Percentiles rank a stretch among this genome's conserved stretches.
Evolutionary conservation across 495 filamentous ascomycete genomes (phyloP).

Genomic region (Oidiodendron maius): DNA sequence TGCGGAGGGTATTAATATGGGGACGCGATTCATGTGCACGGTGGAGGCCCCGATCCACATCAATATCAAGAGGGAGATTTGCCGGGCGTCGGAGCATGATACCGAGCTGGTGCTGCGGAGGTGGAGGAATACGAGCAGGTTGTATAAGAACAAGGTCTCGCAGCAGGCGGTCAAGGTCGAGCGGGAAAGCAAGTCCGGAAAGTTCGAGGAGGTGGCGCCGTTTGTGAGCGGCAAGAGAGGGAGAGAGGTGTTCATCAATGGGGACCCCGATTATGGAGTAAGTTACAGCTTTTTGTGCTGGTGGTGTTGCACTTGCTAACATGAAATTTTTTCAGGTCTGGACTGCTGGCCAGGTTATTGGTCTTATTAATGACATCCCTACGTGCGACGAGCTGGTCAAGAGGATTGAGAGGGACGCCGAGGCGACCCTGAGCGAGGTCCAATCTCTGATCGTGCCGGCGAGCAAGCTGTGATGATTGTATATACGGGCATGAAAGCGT

Average conservation of each 20-base stretch:
- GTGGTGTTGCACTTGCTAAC: slow-evolving; percentile 6
- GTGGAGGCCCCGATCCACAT: slow-evolving; percentile 87
- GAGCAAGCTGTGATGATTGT: slow-evolving; percentile 23
- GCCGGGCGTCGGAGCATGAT: slow-evolving; percentile 81
- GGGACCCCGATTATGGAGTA: slow-evolving; percentile 86
- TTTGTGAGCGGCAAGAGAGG: slow-evolving; percentile 91
- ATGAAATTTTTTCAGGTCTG: slow-evolving; percentile 37
- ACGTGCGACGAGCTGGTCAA: slow-evolving; percentile 48
- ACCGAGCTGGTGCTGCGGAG: slow-evolving; percentile 82
- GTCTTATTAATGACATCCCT: slow-evolving; percentile 61
- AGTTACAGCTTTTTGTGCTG: slow-evolving; percentile 26
- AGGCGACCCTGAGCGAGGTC: slow-evolving; percentile 38
- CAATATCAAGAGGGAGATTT: slow-evolving; percentile 90
- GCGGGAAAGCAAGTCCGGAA: slow-evolving; percentile 74
- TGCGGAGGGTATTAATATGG: slow-evolving; percentile 95
- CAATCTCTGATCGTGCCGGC: slow-evolving; percentile 18
- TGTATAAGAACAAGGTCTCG: slow-evolving; percentile 87
- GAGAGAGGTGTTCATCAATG: slow-evolving; percentile 84
- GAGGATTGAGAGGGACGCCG: slow-evolving; percentile 57
- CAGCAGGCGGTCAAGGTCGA: slow-evolving; percentile 77
- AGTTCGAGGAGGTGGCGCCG: slow-evolving; percentile 87
- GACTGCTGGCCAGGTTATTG: slow-evolving; percentile 61
- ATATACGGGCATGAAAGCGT: no score
- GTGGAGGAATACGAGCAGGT: slow-evolving; percentile 87
- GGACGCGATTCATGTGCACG: slow-evolving; percentile 90